Conservation (phyloP, 345 rosid species). For the Brassica carinata region DNA sequence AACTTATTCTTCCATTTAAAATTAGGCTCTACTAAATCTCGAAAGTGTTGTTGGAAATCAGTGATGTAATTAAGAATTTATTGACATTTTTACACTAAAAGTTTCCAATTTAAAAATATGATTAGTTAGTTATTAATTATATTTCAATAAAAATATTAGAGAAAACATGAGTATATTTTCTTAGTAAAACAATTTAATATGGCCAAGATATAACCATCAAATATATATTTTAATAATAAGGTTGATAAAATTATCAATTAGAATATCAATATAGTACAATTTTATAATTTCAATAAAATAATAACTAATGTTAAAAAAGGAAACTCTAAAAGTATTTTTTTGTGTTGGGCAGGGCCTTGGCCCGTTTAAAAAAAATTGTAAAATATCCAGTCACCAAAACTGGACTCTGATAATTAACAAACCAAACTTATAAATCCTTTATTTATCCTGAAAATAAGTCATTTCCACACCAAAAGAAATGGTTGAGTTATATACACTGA, state of each 20-base stretch:
- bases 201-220: neutral
- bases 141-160: no score
- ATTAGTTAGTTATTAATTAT: no score
- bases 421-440: neutral
- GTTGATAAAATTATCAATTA: no score
- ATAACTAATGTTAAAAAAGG: no score
- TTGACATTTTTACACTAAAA: no score
- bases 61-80: neutral
- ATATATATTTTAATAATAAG: no score
- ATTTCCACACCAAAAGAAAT: neutral
- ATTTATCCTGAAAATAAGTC: neutral
- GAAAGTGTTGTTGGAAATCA: neutral
- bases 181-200: neutral
- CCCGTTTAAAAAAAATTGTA: neutral
- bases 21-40: neutral
- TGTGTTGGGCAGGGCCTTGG: neutral
- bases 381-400: neutral
- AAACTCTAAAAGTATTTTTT: neutral
- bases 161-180: neutral
- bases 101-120: neutral
- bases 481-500: neutral
- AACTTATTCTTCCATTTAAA: neutral
- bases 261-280: neutral
- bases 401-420: neutral
- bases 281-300: no score